A percentile compares a stretch with the other conserved stretches of the same genome.
Conservation (phyloP, 306 rosid genomes). For the Begonia masoniana region DNA sequence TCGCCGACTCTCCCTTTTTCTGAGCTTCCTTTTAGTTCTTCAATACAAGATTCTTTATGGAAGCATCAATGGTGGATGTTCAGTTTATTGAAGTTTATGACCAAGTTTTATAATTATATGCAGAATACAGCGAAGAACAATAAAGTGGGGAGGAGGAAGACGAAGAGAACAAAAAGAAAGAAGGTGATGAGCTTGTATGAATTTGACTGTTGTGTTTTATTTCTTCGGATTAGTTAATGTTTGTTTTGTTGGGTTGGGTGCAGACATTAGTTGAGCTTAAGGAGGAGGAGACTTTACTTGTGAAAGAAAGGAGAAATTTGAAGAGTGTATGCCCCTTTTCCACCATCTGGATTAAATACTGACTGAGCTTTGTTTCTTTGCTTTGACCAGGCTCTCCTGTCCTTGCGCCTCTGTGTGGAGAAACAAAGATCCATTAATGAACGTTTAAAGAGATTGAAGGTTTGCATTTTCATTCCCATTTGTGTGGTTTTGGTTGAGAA, state of each 20-base stretch:
- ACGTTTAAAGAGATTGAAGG: conserved; percentile 72
- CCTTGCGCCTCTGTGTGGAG: conserved; percentile 36
- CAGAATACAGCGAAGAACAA: neutral
- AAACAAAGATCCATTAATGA: conserved; percentile 45
- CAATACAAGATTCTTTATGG: too few relatives aligned
- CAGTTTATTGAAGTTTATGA: too few relatives aligned
- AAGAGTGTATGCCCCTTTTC: conserved; percentile 32
- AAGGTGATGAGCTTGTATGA: conserved; percentile 3
- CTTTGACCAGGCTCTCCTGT: conserved; percentile 42
- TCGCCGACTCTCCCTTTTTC: too few relatives aligned
- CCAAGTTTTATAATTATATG: neutral
- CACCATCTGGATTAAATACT: conserved; percentile 4
- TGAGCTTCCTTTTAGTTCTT: too few relatives aligned
- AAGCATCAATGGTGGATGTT: too few relatives aligned
- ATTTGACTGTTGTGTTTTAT: neutral
- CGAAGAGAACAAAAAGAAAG: neutral
- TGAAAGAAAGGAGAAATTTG: conserved; percentile 57
- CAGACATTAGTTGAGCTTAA: conserved; percentile 75
- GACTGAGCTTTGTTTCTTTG: neutral
- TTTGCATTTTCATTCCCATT: too few relatives aligned
- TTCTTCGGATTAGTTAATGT: neutral
- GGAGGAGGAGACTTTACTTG: conserved; percentile 64
- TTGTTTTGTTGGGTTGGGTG: conserved; percentile 4
- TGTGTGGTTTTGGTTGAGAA: too few relatives aligned
- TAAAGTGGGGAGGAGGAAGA: neutral